Evolutionary conservation across 179 eudicot species (phyloP).

Genomic region (Amaranthus tricolor): DNA sequence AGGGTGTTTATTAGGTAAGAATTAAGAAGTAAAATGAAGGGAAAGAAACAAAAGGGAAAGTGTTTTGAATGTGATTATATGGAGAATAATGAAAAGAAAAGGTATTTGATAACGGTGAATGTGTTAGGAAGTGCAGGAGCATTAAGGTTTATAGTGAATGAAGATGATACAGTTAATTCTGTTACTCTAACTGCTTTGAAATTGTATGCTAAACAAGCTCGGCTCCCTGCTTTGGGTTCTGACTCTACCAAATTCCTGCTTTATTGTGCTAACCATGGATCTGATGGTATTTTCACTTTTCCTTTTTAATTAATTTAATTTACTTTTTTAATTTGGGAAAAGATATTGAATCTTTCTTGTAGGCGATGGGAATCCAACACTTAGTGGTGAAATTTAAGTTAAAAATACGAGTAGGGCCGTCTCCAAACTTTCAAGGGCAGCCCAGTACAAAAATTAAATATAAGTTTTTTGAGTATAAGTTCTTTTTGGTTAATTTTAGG

Average conservation of each 20-base stretch:
- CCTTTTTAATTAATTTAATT: neutral
- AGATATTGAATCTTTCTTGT: no score
- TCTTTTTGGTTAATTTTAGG: no score
- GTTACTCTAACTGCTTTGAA: constrained; percentile 10
- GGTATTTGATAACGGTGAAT: neutral
- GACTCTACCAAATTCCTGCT: neutral
- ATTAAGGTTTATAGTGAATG: constrained; percentile 3
- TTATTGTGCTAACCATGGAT: neutral
- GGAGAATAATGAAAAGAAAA: neutral
- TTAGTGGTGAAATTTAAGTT: no score
- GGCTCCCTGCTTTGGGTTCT: constrained; percentile 12
- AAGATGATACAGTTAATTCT: neutral
- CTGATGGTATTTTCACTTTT: constrained; percentile 7
- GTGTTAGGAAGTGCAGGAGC: constrained; percentile 11
- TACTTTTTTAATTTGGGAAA: neutral
- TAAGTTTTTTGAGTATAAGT: no score
- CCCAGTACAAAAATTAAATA: no score
- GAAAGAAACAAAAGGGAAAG: constrained; percentile 24
- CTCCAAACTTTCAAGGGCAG: no score
- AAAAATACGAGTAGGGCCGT: no score
- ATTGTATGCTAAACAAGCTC: constrained; percentile 1
- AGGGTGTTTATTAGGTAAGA: no score
- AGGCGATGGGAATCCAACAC: no score
- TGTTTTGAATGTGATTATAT: constrained; percentile 23
- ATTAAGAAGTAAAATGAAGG: neutral